Base-by-base conservation (phyloP, 106 monocot genomes). In the Vanilla planifolia region DNA sequence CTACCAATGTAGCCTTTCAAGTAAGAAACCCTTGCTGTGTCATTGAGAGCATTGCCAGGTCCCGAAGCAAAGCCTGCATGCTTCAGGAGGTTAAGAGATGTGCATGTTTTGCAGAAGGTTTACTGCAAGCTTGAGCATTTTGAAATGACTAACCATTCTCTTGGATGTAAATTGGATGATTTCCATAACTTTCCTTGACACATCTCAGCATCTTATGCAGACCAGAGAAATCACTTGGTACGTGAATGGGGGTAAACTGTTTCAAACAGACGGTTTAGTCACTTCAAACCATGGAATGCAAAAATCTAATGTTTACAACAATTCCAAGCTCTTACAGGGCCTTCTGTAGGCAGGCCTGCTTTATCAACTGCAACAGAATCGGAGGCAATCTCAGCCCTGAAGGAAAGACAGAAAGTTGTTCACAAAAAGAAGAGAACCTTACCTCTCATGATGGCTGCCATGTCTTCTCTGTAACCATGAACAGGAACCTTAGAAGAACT, bases 141-240 rank as follows among this genome's bases (percentile, higher is more conserved):
- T 46, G 21, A 53, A 30, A 53, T 29, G 4, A 57, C 76, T 35
- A 35, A 81, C 90, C 92, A 80, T 83, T 86, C 66, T 92, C 92
- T 53, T 92, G 71, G 16, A 92, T 27, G 34, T 74, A 92, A 50
- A 83, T 70, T 9, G 77, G 82, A 60, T 69, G 74, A 33, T 80
- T 72, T 27, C 67, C 66, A 62, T 86, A 92, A 8, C 27, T 42
- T n/a, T 66, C 35, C 33, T 63, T 86, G 10, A 86, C 8, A 33
- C 72, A 73, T 30, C 72, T 53, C 19, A 86, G 35, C 21, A 80
- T 33, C 8, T 75, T 45, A 24, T 60, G 74, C 46, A 92, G 62
- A 4, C 86, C 92, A 4, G 24, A 21, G 17, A 77, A 77, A 73
- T 92, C 82, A 3, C n/a, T 20, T 21, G 10, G 9, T n/a, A 23